Evolutionary conservation across 331 rosid genomes (phyloP).

Genomic region (Acacia pycnantha): DNA sequence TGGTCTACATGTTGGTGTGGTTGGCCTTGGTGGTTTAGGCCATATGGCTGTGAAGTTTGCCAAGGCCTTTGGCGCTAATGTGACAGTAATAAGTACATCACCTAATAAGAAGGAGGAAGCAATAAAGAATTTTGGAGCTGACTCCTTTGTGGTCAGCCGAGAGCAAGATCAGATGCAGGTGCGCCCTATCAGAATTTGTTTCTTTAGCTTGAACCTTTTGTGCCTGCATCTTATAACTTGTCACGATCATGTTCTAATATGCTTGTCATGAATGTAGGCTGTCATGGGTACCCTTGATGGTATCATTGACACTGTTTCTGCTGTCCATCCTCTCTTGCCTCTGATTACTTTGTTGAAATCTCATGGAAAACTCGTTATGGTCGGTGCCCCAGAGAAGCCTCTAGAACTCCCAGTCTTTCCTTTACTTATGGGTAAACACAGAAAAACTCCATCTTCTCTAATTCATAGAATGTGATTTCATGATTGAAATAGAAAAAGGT

Average conservation of each 20-base stretch:
- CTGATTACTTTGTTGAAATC: slow-evolving; percentile 37
- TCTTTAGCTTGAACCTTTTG: neutral
- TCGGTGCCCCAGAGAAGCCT: slow-evolving; percentile 45
- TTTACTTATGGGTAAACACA: slow-evolving; percentile 25
- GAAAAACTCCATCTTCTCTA: neutral
- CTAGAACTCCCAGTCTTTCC: slow-evolving; percentile 27
- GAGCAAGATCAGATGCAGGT: slow-evolving; percentile 47
- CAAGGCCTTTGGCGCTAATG: slow-evolving; percentile 46
- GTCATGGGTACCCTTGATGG: slow-evolving; percentile 46
- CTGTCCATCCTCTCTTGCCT: slow-evolving; percentile 33
- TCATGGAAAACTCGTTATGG: slow-evolving; percentile 41
- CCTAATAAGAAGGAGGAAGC: slow-evolving; percentile 43
- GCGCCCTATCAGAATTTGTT: neutral
- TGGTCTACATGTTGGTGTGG: slow-evolving; percentile 46
- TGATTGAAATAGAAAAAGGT: neutral
- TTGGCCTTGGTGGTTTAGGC: slow-evolving; percentile 59
- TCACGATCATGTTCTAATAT: neutral
- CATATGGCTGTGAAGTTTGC: slow-evolving; percentile 56
- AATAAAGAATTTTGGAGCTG: slow-evolving; percentile 36
- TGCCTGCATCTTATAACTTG: neutral
- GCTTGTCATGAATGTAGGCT: slow-evolving; percentile 27
- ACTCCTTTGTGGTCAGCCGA: slow-evolving; percentile 38
- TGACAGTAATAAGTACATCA: slow-evolving; percentile 49
- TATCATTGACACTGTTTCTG: slow-evolving; percentile 51
- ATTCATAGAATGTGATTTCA: neutral